A percentile compares a stretch with the other conserved stretches of the same genome.
These are phyloP conservation scores for Sugiyamaella smithiae DNA, from an alignment of 805 yeast species.

Conservation along the genomic window DNA sequence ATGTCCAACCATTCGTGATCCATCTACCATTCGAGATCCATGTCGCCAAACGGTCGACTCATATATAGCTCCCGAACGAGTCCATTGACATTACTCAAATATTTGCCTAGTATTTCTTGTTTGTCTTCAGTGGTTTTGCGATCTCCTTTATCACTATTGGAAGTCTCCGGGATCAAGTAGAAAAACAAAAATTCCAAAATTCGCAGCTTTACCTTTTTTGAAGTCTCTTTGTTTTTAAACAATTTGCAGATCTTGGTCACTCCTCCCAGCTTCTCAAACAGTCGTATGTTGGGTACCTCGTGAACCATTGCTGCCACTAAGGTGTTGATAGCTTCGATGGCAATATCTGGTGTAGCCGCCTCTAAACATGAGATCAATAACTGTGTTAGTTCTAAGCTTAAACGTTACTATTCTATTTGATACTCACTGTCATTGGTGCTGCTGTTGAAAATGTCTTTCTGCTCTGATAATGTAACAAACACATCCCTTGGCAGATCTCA, in stretches of 20 bases:
- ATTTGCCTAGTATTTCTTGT: slow-evolving; percentile 41
- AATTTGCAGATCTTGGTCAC: slow-evolving; percentile 49
- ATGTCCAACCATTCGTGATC: no score
- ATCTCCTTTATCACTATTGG: slow-evolving; percentile 11
- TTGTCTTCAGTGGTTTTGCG: slow-evolving; percentile 46
- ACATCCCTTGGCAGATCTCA: slow-evolving; percentile 54
- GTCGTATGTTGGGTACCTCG: slow-evolving; percentile 53
- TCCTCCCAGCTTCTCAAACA: slow-evolving; percentile 57
- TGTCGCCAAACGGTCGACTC: slow-evolving; percentile 49
- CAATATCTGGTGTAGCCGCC: slow-evolving; percentile 26
- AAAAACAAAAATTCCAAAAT: slow-evolving; percentile 67
- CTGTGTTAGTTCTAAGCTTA: slow-evolving; percentile 3
- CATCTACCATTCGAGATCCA: slow-evolving; percentile 51
- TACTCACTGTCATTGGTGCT: slow-evolving; percentile 34
- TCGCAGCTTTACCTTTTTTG: slow-evolving; percentile 58
- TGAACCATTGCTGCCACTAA: slow-evolving; percentile 58
- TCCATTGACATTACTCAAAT: slow-evolving; percentile 45
- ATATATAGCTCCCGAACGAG: slow-evolving; percentile 46
- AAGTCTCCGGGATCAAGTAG: slow-evolving; percentile 61
- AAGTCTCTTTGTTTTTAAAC: slow-evolving; percentile 39
- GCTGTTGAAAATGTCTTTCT: slow-evolving; percentile 49
- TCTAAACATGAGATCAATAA: slow-evolving; percentile 32
- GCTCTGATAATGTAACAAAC: slow-evolving; percentile 57
- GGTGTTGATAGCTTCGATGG: slow-evolving; percentile 47
- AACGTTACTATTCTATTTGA: not conserved